Percentiles rank a stretch among this genome's conserved stretches.
These are phyloP conservation scores for Russula sp. DNA, from an alignment of 768 basidiomycete species.

Conservation along the genomic window DNA sequence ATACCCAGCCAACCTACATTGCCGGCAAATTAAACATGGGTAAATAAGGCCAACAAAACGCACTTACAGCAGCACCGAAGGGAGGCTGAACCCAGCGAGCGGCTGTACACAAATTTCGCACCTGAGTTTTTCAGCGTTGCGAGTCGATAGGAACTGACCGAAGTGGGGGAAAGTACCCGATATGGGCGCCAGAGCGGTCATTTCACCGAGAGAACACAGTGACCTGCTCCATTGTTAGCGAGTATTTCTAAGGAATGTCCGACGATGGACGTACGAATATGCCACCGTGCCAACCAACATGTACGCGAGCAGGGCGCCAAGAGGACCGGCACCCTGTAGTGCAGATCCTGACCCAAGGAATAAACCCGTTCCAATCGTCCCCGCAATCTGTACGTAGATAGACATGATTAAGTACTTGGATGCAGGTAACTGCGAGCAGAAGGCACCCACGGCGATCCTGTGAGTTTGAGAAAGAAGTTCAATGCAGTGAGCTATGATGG, in stretches of 20 bases:
- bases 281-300: slow-evolving; percentile 58
- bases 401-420: neutral
- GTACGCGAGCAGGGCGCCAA: slow-evolving; percentile 63
- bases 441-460: slow-evolving; percentile 56
- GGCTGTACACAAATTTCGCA: slow-evolving; percentile 12
- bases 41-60: slow-evolving; percentile 4
- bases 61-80: slow-evolving; percentile 32
- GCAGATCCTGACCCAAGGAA: slow-evolving; percentile 67
- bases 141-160: slow-evolving; percentile 33
- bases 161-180: slow-evolving; percentile 76
- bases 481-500: neutral
- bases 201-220: slow-evolving; percentile 65
- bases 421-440: neutral
- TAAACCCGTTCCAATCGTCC: slow-evolving; percentile 69
- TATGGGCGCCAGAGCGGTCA: slow-evolving; percentile 76
- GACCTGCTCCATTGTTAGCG: slow-evolving; percentile 33
- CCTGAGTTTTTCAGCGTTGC: neutral
- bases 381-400: slow-evolving; percentile 47
- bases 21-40: neutral
- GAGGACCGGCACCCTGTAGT: slow-evolving; percentile 53
- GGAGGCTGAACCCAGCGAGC: slow-evolving; percentile 36
- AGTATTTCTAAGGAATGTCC: slow-evolving; percentile 27
- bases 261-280: slow-evolving; percentile 46
- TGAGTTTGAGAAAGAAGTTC: neutral
- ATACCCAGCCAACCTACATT: slow-evolving; percentile 30